Evolutionary conservation across 805 yeast species (phyloP).

Genomic region (Sugiyamaella lignohabitans): DNA sequence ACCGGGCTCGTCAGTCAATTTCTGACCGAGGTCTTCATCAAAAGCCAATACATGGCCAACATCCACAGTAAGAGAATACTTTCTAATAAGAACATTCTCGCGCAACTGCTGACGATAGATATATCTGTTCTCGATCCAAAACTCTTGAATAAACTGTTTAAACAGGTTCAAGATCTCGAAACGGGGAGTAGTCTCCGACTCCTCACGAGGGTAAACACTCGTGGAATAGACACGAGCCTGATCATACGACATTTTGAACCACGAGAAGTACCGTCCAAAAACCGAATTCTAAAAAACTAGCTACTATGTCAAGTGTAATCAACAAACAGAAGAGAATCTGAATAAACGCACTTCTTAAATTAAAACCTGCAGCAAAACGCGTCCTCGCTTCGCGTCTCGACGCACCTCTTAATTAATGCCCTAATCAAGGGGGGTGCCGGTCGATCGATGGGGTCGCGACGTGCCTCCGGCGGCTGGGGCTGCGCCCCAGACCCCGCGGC

Average conservation of each 20-base stretch:
- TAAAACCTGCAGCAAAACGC: no score
- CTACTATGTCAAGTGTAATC: no score
- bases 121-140: conserved; percentile 74
- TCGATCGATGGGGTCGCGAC: no score
- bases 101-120: conserved; percentile 78
- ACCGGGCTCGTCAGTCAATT: conserved; percentile 76
- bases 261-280: no score
- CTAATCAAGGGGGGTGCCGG: no score
- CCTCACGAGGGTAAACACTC: conserved; percentile 75
- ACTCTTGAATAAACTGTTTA: conserved; percentile 75
- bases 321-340: no score
- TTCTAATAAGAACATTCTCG: conserved; percentile 73
- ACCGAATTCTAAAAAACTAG: no score
- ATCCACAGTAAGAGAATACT: conserved; percentile 66
- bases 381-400: no score
- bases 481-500: no score
- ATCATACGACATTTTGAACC: conserved; percentile 36
- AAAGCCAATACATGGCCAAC: conserved; percentile 80
- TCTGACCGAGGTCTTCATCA: conserved; percentile 83
- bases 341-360: no score
- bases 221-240: conserved; percentile 43
- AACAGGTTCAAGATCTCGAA: conserved; percentile 39
- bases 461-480: no score
- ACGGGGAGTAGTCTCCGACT: conserved; percentile 40
- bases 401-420: no score